Evolutionary conservation across 176 grass and related monocot species (phyloP).

Genomic region (Oryza meyeriana): DNA sequence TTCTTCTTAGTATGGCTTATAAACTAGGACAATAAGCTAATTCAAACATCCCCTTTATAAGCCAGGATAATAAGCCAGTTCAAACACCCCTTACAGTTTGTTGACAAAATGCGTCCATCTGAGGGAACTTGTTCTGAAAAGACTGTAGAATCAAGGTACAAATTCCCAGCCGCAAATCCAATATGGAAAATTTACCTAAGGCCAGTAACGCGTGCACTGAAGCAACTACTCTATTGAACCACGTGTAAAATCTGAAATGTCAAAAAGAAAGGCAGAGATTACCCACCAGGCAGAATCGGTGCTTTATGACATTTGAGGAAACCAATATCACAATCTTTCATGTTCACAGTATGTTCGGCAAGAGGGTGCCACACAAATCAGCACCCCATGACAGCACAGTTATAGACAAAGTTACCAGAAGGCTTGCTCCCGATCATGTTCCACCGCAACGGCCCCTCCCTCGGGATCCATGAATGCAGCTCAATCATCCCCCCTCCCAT

Average conservation of each 20-base stretch:
- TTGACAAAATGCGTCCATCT: conserved; percentile 49
- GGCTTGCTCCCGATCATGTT: conserved; percentile 90
- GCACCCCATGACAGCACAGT: conserved; percentile 97
- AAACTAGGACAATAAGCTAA: too few relatives aligned
- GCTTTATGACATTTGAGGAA: conserved; percentile 53
- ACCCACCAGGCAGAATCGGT: conserved; percentile 68
- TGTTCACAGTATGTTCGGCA: conserved; percentile 40
- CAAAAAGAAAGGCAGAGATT: conserved; percentile 53
- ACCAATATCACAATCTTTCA: conserved; percentile 61
- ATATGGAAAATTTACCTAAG: conserved; percentile 43
- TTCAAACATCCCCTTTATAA: too few relatives aligned
- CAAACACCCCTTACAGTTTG: too few relatives aligned
- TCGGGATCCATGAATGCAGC: conserved; percentile 89
- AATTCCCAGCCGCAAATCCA: conserved; percentile 40
- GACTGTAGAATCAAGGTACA: conserved; percentile 32
- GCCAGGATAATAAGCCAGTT: too few relatives aligned
- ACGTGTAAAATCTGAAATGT: conserved; percentile 62
- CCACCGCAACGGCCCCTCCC: conserved; percentile 64
- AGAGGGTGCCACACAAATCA: conserved; percentile 45
- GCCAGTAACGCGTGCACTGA: conserved; percentile 43
- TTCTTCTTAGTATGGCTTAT: too few relatives aligned
- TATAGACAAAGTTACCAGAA: conserved; percentile 91
- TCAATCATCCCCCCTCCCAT: conserved; percentile 93
- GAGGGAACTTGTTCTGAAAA: conserved; percentile 40
- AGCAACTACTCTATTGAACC: conserved; percentile 49